phyloP scores from a whole-genome alignment of 106 monocot genomes.

The Platanthera zijinensis region DNA sequence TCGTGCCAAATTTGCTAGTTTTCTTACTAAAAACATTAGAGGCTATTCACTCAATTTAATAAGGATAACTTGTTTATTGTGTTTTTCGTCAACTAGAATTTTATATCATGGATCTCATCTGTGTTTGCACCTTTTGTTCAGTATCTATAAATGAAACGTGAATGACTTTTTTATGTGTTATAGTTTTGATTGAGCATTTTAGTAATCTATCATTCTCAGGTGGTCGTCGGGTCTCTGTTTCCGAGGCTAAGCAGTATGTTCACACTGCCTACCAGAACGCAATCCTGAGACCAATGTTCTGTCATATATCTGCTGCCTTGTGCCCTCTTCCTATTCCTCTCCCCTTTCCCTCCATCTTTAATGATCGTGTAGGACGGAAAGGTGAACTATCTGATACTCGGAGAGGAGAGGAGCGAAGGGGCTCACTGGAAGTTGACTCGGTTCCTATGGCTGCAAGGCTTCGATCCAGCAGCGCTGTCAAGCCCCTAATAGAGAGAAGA shows the following conservation, averaged over 20 bases:
- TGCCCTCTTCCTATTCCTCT: slow-evolving; percentile 87
- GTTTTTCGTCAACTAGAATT: no score
- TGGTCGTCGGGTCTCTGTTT: slow-evolving; percentile 36
- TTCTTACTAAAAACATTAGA: no score
- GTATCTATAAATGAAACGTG: no score
- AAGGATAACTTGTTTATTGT: no score
- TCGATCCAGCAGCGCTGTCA: slow-evolving; percentile 64
- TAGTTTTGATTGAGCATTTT: no score
- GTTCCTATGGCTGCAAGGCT: slow-evolving; percentile 73
- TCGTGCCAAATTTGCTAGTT: no score
- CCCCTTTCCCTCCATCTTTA: slow-evolving; percentile 84
- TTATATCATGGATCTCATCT: no score
- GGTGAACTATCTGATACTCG: slow-evolving; percentile 36
- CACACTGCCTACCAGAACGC: slow-evolving; percentile 19
- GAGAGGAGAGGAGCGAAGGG: slow-evolving; percentile 17
- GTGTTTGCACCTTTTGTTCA: no score
- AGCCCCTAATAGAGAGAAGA: slow-evolving; percentile 62
- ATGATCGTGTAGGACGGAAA: slow-evolving; percentile 31
- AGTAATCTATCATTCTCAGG: slow-evolving; percentile 4
- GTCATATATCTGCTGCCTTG: slow-evolving; percentile 43
- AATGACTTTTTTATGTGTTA: no score
- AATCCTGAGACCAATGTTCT: slow-evolving; percentile 27
- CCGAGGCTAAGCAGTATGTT: slow-evolving; percentile 47
- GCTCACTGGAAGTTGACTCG: slow-evolving; percentile 67
- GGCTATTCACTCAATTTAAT: no score